These are phyloP conservation scores for Wickerhamomyces bisporus DNA, from an alignment of 805 yeast genomes.

Conservation along the genomic window DNA sequence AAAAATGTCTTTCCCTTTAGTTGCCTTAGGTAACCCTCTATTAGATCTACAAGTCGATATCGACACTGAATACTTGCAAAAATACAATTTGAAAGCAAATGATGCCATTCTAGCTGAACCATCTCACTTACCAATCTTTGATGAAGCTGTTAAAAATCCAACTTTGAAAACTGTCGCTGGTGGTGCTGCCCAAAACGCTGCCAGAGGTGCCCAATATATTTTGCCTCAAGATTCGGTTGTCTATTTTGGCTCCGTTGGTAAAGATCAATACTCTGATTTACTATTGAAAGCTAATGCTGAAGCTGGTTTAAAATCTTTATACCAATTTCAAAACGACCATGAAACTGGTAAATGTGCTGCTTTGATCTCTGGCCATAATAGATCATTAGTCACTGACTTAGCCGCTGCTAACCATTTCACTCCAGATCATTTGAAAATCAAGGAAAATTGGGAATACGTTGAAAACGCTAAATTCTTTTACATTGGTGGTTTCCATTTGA, in stretches of 20 bases:
- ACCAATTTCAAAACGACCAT: constrained; percentile 69
- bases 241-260: constrained; percentile 95
- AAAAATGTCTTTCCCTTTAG: constrained; percentile 58
- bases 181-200: constrained; percentile 99
- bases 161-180: constrained; percentile 83
- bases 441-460: constrained; percentile 86
- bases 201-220: constrained; percentile 95
- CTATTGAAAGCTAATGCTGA: constrained; percentile 75
- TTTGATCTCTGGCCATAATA: constrained; percentile 76
- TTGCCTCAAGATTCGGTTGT: constrained; percentile 78
- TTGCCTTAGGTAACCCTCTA: constrained; percentile 90
- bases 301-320: constrained; percentile 85
- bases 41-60: constrained; percentile 82
- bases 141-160: constrained; percentile 60
- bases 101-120: constrained; percentile 88
- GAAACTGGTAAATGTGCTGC: constrained; percentile 99
- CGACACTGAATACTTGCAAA: constrained; percentile 59
- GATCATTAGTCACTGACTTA: constrained; percentile 93
- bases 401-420: constrained; percentile 98
- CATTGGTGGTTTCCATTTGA: constrained; percentile 98
- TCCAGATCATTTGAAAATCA: constrained; percentile 77
- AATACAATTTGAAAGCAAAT: constrained; percentile 81
- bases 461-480: constrained; percentile 78
- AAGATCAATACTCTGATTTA: constrained; percentile 80
- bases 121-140: constrained; percentile 79